These are phyloP conservation scores for Vigna trinervia DNA, from an alignment of 306 rosid genomes.

Conservation along the genomic window DNA sequence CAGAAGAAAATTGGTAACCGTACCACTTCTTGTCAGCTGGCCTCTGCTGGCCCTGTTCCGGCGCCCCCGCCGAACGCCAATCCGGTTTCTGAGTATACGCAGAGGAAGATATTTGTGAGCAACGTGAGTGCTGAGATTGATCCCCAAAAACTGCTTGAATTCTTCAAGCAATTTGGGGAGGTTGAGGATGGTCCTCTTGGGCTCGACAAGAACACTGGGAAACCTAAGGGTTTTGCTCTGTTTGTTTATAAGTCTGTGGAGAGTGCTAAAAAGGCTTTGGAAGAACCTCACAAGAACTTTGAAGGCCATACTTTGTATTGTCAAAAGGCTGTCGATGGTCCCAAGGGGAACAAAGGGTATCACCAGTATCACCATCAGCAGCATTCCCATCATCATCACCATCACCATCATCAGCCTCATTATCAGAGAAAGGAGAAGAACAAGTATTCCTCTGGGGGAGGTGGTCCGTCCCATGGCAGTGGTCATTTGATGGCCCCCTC, in stretches of 20 bases:
- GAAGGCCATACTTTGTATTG: conserved; percentile 70
- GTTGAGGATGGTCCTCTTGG: conserved; percentile 76
- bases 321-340: conserved; percentile 75
- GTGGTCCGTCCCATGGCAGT: conserved; percentile 50
- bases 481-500: conserved; percentile 69
- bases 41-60: conserved; percentile 68
- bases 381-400: conserved; percentile 47
- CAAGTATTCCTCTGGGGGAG: conserved; percentile 58
- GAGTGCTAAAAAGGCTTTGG: conserved; percentile 66
- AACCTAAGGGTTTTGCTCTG: conserved; percentile 64
- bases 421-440: conserved; percentile 65
- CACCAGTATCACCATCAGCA: conserved; percentile 54
- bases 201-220: conserved; percentile 64
- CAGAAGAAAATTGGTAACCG: conserved; percentile 71
- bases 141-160: conserved; percentile 57
- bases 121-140: conserved; percentile 65
- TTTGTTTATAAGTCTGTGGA: conserved; percentile 61
- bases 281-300: conserved; percentile 65
- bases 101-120: conserved; percentile 73
- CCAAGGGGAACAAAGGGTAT: conserved; percentile 55
- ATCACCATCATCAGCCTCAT: conserved; percentile 55
- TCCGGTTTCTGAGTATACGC: conserved; percentile 54
- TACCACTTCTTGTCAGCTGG: conserved; percentile 61
- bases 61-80: conserved; percentile 48
- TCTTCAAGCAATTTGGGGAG: conserved; percentile 67